Percentiles rank a stretch among this genome's conserved stretches.
phyloP scores from a whole-genome alignment of 2,329 filamentous ascomycete genomes.

The Phialophora macrospora region DNA sequence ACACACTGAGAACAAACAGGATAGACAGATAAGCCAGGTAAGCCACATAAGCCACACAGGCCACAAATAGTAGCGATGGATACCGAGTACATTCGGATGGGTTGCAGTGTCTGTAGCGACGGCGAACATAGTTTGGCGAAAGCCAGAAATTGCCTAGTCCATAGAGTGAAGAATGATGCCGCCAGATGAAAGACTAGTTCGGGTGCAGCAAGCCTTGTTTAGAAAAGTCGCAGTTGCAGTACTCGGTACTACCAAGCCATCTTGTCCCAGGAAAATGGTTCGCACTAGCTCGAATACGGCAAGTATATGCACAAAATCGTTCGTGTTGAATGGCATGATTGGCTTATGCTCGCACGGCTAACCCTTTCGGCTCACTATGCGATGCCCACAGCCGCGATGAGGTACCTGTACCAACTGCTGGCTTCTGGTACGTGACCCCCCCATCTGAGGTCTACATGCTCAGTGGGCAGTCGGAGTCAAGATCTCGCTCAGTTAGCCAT shows the following conservation, averaged over 20 bases:
- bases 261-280: neutral
- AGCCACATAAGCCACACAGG: neutral
- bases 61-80: neutral
- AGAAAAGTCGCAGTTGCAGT: neutral
- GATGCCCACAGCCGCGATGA: neutral
- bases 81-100: neutral
- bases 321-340: neutral
- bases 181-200: neutral
- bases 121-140: neutral
- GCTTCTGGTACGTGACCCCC: neutral
- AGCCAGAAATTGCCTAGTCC: neutral
- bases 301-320: neutral
- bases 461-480: neutral
- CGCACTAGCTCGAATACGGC: neutral
- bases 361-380: neutral
- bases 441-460: neutral
- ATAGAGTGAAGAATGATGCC: neutral
- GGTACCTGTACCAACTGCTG: neutral
- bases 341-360: neutral
- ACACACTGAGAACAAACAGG: neutral
- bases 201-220: neutral
- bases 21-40: neutral
- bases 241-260: no score
- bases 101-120: neutral
- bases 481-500: neutral